Percentiles rank a stretch among this genome's conserved stretches.
These are phyloP conservation scores for Trichoderma citrinoviride DNA, from an alignment of 2,329 filamentous ascomycete genomes.

Conservation along the genomic window DNA sequence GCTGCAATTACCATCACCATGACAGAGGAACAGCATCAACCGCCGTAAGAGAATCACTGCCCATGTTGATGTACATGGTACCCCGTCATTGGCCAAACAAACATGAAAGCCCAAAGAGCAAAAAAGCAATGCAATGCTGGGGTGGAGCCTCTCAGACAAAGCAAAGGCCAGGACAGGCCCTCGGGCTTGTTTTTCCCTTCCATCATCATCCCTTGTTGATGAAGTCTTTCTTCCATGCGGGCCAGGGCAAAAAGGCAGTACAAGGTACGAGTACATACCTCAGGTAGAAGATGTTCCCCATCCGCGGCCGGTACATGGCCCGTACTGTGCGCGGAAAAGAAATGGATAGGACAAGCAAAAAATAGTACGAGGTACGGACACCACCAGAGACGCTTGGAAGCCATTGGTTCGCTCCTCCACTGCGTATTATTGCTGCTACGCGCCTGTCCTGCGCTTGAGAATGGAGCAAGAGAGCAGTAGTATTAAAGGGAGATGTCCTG, in stretches of 20 bases:
- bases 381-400: not conserved
- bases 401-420: not conserved
- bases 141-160: slow-evolving; percentile 10
- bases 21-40: no score
- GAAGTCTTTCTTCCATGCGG: not conserved
- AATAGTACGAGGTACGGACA: no score
- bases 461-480: not conserved
- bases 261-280: not conserved
- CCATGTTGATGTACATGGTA: not conserved
- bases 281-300: not conserved
- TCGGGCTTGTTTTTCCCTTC: not conserved
- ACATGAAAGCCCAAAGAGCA: not conserved
- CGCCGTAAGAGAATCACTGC: no score
- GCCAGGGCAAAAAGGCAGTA: not conserved
- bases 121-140: not conserved
- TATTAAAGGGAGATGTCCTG: slow-evolving; percentile 21
- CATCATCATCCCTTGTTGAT: not conserved
- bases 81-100: no score
- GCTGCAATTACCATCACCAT: no score
- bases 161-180: no score
- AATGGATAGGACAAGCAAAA: not conserved
- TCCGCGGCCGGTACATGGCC: slow-evolving; percentile 1
- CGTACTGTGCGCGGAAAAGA: slow-evolving; percentile 15
- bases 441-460: slow-evolving; percentile 3
- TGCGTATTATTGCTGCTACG: not conserved